Evolutionary conservation across 2,329 filamentous ascomycete genomes (phyloP), one percentile per base, ranked within the genome.

Genomic region (Cytospora piceae): DNA sequence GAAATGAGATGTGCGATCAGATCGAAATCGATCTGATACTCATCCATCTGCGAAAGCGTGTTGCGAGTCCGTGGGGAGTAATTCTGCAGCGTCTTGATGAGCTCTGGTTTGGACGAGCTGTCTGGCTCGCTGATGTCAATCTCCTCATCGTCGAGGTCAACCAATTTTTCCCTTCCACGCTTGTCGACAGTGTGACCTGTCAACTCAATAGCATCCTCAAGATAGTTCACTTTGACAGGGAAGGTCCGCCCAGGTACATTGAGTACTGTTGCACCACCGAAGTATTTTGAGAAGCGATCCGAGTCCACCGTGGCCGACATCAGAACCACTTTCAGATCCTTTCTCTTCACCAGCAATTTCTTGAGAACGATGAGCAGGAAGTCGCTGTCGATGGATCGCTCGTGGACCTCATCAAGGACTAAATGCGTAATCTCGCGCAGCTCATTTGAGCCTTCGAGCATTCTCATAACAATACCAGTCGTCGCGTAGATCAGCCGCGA

Each of bases 271-370:
- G 94, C 94, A 5, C 89, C 88, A 63, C 90, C 89, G 2, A 99
- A 85, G 74, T 98, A 99, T 14, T 87, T 86, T 0, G 95, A 97
- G 75, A 99, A 97, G 20, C 90, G 89, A 67, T 94, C 89, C 0
- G 95, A 93, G 76, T 99, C 93, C 9, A 99, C 93, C 0, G 95
- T 99, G 14, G 95, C 95, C 70, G 94, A 98, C 95, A 99, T 99
- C 57, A 99, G 84, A 46, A 99, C 85, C 24, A 99, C 90, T 77
- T 96, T 98, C 60, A 99, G 82, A 69, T 96, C 91, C 67, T 89
- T 90, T 62, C 94, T 86, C 70, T 86, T 86, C 34, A 85, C 76
- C 79, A 97, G 85, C 4, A 99, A 81, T 68, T 94, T 91, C 73
- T 92, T 92, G 59, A 99, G 84, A 1, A 98, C 91, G 71, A 99